Percentiles rank a stretch among this genome's conserved stretches.
Conservation (phyloP, 345 rosid genomes). For the Acer campestre region DNA sequence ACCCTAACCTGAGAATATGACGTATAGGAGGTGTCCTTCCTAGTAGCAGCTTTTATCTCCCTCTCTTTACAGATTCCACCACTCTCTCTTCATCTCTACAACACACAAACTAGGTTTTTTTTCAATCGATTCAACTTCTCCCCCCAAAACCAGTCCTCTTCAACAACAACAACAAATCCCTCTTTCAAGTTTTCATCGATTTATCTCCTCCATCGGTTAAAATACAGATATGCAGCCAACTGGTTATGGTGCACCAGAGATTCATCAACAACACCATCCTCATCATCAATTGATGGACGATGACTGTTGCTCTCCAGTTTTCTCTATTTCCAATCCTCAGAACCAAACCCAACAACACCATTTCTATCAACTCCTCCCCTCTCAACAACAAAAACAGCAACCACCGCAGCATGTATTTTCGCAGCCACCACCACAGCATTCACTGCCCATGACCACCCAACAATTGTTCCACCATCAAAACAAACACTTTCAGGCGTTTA, state of each 20-base stretch:
- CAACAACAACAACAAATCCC: background rate
- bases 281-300: constrained; percentile 21
- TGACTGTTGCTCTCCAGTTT: constrained; percentile 22
- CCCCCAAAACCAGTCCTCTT: background rate
- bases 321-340: constrained; percentile 28
- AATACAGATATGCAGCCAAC: constrained; percentile 24
- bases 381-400: constrained; percentile 5
- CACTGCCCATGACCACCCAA: constrained; percentile 19
- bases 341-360: constrained; percentile 18
- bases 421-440: background rate
- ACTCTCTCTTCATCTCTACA: background rate
- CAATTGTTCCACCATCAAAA: constrained; percentile 28
- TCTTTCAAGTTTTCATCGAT: background rate
- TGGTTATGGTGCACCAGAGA: constrained; percentile 18
- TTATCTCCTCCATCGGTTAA: background rate
- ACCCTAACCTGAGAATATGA: constrained; percentile 13
- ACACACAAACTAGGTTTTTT: background rate
- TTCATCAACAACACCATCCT: constrained; percentile 2
- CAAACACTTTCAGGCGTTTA: constrained; percentile 26
- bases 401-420: constrained; percentile 18
- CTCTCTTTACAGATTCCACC: background rate
- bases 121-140: background rate
- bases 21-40: background rate
- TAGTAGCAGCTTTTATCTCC: constrained; percentile 9
- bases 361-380: background rate